A percentile compares a stretch with the other conserved stretches of the same genome.
Evolutionary conservation across 768 basidiomycete species (phyloP).

Genomic region (Hericium alpestre): DNA sequence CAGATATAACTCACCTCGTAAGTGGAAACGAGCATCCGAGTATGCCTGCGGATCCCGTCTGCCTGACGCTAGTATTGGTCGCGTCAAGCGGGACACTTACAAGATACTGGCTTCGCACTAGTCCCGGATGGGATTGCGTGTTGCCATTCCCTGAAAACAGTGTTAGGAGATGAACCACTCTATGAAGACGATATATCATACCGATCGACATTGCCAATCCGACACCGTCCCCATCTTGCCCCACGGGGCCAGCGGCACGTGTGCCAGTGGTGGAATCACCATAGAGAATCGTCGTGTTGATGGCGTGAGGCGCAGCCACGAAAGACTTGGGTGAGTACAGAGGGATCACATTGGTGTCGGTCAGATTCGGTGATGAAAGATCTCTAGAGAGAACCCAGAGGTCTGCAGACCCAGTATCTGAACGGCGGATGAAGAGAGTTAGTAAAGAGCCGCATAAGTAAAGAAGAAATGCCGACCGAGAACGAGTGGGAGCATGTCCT

Average conservation of each 20-base stretch:
- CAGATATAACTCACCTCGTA: conserved; percentile 39
- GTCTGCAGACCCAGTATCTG: conserved; percentile 74
- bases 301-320: conserved; percentile 25
- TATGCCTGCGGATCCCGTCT: conserved; percentile 52
- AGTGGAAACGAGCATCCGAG: conserved; percentile 68
- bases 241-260: conserved; percentile 53
- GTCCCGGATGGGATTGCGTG: conserved; percentile 35
- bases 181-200: too few relatives aligned
- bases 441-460: not conserved
- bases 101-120: conserved; percentile 39
- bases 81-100: conserved; percentile 45
- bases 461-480: conserved; percentile 34
- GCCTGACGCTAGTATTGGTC: conserved; percentile 54
- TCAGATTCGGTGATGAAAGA: conserved; percentile 35
- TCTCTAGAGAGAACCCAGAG: conserved; percentile 57
- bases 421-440: not conserved
- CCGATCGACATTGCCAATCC: too few relatives aligned
- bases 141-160: conserved; percentile 19
- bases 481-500: conserved; percentile 40
- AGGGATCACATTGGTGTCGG: conserved; percentile 24
- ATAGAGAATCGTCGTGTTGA: conserved; percentile 44
- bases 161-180: too few relatives aligned
- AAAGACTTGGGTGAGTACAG: conserved; percentile 44
- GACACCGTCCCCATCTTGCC: conserved; percentile 36
- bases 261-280: conserved; percentile 68